A percentile compares a stretch with the other conserved stretches of the same genome.
phyloP scores from a whole-genome alignment of 2,329 filamentous ascomycete genomes.

The Lomentospora prolificans region DNA sequence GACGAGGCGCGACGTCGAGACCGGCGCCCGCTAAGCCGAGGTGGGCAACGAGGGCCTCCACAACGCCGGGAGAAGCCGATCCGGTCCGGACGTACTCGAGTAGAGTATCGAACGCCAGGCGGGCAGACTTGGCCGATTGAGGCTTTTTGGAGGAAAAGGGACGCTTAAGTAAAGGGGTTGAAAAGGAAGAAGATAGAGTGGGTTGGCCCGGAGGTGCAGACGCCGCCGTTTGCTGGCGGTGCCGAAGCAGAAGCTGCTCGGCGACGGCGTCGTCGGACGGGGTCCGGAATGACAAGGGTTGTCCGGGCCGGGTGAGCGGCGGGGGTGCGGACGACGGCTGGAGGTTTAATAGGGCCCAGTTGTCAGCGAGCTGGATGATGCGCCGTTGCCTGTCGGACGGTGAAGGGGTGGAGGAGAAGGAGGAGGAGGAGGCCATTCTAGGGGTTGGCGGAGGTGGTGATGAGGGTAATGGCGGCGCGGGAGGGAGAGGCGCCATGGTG shows the following conservation, averaged over 20 bases:
- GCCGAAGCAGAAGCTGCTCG: slow-evolving; percentile 43
- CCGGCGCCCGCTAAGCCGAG: slow-evolving; percentile 40
- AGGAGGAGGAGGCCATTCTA: neutral
- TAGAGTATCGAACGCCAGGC: slow-evolving; percentile 40
- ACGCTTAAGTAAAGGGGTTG: slow-evolving; percentile 19
- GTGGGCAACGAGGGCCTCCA: slow-evolving; percentile 44
- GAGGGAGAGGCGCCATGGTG: neutral
- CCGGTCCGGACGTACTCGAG: slow-evolving; percentile 35
- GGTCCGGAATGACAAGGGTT: slow-evolving; percentile 32
- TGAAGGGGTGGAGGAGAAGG: neutral
- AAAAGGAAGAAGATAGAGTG: slow-evolving; percentile 22
- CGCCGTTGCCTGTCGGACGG: slow-evolving; percentile 20
- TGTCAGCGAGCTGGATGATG: slow-evolving; percentile 38
- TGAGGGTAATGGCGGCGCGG: neutral
- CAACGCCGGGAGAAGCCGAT: slow-evolving; percentile 40
- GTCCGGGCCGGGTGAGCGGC: slow-evolving; percentile 30
- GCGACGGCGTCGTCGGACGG: slow-evolving; percentile 40
- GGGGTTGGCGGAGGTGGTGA: neutral
- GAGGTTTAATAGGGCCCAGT: slow-evolving; percentile 38
- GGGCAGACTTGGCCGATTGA: slow-evolving; percentile 34
- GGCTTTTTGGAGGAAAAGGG: slow-evolving; percentile 37
- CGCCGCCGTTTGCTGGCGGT: slow-evolving; percentile 20
- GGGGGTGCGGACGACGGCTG: slow-evolving; percentile 26
- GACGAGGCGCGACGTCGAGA: slow-evolving; percentile 31
- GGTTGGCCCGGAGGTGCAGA: slow-evolving; percentile 27